Conservation (phyloP, 2,329 filamentous ascomycete species). For the Colletotrichum trifolii region DNA sequence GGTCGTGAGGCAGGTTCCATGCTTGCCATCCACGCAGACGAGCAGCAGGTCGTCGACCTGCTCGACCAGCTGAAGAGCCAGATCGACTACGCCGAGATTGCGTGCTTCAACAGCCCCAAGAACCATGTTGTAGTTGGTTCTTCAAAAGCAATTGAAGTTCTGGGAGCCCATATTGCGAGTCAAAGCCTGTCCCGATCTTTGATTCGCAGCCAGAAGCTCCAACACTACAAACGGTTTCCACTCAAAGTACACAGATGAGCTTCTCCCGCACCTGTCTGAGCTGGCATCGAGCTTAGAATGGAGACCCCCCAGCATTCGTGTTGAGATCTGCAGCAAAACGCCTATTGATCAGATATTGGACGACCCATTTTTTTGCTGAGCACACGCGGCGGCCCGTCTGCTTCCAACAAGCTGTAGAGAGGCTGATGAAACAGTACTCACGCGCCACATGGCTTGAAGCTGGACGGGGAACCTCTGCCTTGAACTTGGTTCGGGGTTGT, state of each 20-base stretch:
- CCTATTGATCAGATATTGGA: conserved; percentile 30
- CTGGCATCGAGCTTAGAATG: not conserved
- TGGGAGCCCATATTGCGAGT: not conserved
- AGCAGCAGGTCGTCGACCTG: not conserved
- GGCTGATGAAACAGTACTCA: conserved; percentile 40
- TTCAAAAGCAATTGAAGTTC: not conserved
- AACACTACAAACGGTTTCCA: conserved; percentile 19
- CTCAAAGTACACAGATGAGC: not conserved
- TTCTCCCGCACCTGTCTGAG: not conserved
- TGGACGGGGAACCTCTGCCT: conserved; percentile 47
- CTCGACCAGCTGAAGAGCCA: not conserved
- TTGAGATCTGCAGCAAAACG: conserved; percentile 26
- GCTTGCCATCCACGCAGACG: conserved; percentile 41
- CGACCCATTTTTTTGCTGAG: conserved; percentile 38
- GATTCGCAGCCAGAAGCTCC: not conserved
- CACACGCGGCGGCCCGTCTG: conserved; percentile 49
- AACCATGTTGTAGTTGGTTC: conserved; percentile 16
- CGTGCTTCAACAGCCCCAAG: conserved; percentile 18
- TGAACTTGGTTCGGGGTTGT: conserved; percentile 42
- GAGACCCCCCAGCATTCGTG: not conserved
- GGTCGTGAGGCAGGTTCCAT: conserved; percentile 42
- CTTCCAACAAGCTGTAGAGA: conserved; percentile 44
- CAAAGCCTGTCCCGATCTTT: not conserved
- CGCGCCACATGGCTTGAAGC: conserved; percentile 47
- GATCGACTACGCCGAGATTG: conserved; percentile 10